A percentile compares a stretch with the other conserved stretches of the same genome.
Conservation (phyloP, 495 filamentous ascomycete species). For the Trichoderma erinaceum region DNA sequence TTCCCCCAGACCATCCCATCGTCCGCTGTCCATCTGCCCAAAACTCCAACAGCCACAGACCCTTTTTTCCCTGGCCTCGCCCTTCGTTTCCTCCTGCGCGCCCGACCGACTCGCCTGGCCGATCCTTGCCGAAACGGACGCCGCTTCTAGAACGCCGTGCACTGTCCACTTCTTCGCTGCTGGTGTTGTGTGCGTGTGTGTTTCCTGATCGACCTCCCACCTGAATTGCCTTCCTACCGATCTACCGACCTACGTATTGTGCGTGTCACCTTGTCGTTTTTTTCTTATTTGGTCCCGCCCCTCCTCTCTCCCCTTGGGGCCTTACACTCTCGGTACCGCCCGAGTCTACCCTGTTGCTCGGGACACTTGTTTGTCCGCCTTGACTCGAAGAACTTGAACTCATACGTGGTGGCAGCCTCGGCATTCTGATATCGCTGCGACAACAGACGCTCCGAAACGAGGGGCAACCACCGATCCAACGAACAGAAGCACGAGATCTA, state of each 20-base stretch:
- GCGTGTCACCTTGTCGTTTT: neutral
- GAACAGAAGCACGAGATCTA: neutral
- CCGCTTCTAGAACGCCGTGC: slow-evolving; percentile 3
- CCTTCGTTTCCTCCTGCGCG: neutral
- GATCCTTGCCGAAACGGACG: neutral
- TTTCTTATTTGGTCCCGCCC: neutral
- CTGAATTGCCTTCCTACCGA: neutral
- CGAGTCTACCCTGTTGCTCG: neutral
- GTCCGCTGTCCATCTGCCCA: neutral
- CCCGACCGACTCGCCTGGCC: neutral
- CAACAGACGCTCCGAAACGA: neutral
- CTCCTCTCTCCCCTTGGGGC: neutral
- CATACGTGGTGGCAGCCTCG: neutral
- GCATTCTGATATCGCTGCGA: neutral
- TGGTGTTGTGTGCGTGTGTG: neutral
- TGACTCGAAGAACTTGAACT: neutral
- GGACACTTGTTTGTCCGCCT: neutral
- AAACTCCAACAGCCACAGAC: neutral
- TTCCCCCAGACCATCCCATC: neutral
- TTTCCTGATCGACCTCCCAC: neutral
- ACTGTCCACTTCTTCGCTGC: neutral
- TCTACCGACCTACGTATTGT: neutral
- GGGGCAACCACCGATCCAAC: neutral
- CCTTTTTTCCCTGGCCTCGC: neutral
- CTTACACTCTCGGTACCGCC: neutral